Base-by-base conservation (phyloP, 768 basidiomycete genomes). In the Dioszegia aurantiaca region DNA sequence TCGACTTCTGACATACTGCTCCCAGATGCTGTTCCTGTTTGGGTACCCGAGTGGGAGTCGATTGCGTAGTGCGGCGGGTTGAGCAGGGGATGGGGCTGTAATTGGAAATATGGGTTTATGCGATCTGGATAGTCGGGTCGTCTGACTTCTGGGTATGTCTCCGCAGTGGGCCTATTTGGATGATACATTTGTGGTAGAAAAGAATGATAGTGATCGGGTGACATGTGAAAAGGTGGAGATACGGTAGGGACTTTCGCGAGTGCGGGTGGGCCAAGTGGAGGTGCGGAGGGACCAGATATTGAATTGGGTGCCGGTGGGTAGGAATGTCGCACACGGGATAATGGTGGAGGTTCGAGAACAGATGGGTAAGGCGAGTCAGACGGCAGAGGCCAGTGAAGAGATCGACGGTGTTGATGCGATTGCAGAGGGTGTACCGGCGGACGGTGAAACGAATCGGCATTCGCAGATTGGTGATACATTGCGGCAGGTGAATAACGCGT, bases 11-110 rank as follows among this genome's bases (percentile, higher is more conserved):
- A 52, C 56, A 31, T 49, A 30, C 46, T 44, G 44, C 54, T 52
- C 14, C 58, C 19, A 27, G 57, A 59, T 37, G 47, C 46, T 28
- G 57, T 52, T 8, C 58, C 48, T n/a, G 60, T 56, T 30, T 58
- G 56, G 24, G 64, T 51, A 27, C 56, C 33, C 12, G 58, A 56
- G 17, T 62, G 36, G 4, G 55, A 46, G 33, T 60, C 58, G 26
- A 56, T 26, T 10, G 53, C 39, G 24, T 46, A 52, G 8, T 61
- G 60, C 16, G 48, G 56, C 36, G 42, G 40, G 33, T 33, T 33
- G 33, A 33, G 39, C 21, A 21, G 41, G n/a, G 55, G 40, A 24
- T 43, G 53, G 21, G 45, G 62, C 12, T 40, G 30, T 12, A 16
- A 14, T 28, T 45, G 11, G 24, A 30, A 40, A 23, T 17, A 21